phyloP scores from a whole-genome alignment of 306 rosid species.

The Parietaria judaica region DNA sequence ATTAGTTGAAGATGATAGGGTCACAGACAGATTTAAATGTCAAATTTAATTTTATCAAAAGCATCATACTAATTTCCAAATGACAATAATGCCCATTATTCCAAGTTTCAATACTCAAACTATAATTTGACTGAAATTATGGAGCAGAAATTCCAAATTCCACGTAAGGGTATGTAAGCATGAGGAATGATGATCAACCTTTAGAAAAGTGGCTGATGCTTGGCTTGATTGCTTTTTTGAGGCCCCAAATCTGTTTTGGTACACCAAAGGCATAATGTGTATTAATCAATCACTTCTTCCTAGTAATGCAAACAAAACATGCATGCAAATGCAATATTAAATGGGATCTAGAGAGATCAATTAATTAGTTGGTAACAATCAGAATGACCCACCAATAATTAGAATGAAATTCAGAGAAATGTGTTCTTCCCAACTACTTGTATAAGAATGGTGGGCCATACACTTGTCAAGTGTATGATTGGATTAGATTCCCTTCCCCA shows the following conservation, averaged over 20 bases:
- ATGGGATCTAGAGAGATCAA: conserved; percentile 2
- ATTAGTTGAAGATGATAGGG: no score
- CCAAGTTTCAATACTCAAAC: no score
- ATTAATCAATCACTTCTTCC: background rate
- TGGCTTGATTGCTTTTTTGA: background rate
- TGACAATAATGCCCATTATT: no score
- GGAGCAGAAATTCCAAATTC: background rate
- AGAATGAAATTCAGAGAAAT: conserved; percentile 6
- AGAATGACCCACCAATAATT: conserved; percentile 14
- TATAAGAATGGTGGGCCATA: conserved; percentile 13
- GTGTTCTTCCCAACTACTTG: conserved; percentile 6
- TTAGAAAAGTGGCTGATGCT: background rate
- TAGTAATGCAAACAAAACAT: background rate
- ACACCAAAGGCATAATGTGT: background rate
- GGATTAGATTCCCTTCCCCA: conserved; percentile 13
- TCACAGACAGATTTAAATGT: no score
- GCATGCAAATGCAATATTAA: background rate
- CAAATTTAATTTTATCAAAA: no score
- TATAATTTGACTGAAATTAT: background rate
- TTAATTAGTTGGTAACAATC: background rate
- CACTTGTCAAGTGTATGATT: conserved; percentile 4
- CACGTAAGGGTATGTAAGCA: background rate
- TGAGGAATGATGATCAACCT: background rate
- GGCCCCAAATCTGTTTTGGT: conserved; percentile 2
- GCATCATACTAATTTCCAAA: no score